Percentiles rank a stretch among this genome's conserved stretches.
phyloP scores from a whole-genome alignment of 2,329 filamentous ascomycete genomes.

The Alternaria arbusti region DNA sequence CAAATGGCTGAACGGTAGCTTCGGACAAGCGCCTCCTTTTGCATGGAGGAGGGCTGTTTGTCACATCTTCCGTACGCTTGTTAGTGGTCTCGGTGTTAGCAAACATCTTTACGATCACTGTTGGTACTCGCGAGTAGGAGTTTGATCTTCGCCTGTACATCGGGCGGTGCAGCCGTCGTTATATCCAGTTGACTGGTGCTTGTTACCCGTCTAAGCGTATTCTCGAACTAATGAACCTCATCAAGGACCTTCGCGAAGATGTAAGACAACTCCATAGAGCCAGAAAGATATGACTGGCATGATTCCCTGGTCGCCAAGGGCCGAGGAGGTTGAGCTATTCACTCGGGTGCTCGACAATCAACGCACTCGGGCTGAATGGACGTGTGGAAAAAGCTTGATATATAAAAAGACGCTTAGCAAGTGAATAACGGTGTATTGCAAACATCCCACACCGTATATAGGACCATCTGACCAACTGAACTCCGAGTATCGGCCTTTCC shows the following conservation, averaged over 20 bases:
- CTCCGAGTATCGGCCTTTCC: not conserved
- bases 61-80: not conserved
- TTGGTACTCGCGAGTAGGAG: not conserved
- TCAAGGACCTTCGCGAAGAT: not conserved
- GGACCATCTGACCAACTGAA: fast-evolving
- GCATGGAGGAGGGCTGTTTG: not conserved
- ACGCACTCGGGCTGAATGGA: not conserved
- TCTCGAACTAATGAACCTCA: not conserved
- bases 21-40: not conserved
- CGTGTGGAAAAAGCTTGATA: not conserved
- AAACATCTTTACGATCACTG: not conserved
- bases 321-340: not conserved
- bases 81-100: fast-evolving
- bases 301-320: not conserved
- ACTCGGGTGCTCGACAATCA: not conserved
- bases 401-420: not conserved
- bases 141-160: not conserved
- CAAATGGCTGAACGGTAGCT: not conserved
- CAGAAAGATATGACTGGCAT: not conserved
- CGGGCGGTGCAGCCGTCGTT: not conserved
- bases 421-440: not conserved
- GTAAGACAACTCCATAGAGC: not conserved
- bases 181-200: not conserved
- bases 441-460: too few relatives aligned
- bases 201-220: not conserved